phyloP scores from a whole-genome alignment of 352 stramenopile species.

The Pythium phragmiticola region DNA sequence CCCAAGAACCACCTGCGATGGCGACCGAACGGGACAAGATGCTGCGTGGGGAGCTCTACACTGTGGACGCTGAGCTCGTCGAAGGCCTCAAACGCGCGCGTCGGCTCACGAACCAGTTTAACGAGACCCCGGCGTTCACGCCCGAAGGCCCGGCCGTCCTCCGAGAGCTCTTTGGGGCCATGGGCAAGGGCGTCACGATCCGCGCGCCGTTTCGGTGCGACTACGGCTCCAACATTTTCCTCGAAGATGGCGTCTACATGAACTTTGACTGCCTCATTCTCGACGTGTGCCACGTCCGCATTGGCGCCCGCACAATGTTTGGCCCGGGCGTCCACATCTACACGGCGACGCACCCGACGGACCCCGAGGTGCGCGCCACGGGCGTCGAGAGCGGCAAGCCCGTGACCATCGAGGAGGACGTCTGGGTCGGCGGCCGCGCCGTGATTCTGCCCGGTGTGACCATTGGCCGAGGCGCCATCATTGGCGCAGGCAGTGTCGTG shows the following conservation, averaged over 20 bases:
- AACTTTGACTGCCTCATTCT: constrained; percentile 89
- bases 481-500: constrained; percentile 81
- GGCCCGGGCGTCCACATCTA: constrained; percentile 78
- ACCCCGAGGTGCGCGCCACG: constrained; percentile 37
- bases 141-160: constrained; percentile 31
- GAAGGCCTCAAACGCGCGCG: constrained; percentile 37
- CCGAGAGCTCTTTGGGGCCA: constrained; percentile 41
- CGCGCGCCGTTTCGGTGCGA: constrained; percentile 88
- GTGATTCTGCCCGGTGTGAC: constrained; percentile 67
- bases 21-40: constrained; percentile 58
- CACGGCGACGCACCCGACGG: constrained; percentile 78
- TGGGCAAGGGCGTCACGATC: constrained; percentile 48
- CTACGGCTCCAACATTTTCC: constrained; percentile 83
- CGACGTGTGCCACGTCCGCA: constrained; percentile 74
- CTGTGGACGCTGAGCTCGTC: constrained; percentile 37
- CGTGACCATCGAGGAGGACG: constrained; percentile 78
- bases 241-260: constrained; percentile 80
- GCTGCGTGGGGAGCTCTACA: constrained; percentile 60
- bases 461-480: constrained; percentile 56
- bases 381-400: constrained; percentile 62
- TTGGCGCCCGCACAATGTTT: constrained; percentile 74
- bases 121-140: constrained; percentile 33
- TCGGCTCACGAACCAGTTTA: constrained; percentile 42
- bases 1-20: constrained; percentile 11
- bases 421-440: constrained; percentile 79